A percentile compares a stretch with the other conserved stretches of the same genome.
These are phyloP conservation scores for Rhodomyrtus tomentosa DNA, from an alignment of 345 rosid species.

Conservation along the genomic window DNA sequence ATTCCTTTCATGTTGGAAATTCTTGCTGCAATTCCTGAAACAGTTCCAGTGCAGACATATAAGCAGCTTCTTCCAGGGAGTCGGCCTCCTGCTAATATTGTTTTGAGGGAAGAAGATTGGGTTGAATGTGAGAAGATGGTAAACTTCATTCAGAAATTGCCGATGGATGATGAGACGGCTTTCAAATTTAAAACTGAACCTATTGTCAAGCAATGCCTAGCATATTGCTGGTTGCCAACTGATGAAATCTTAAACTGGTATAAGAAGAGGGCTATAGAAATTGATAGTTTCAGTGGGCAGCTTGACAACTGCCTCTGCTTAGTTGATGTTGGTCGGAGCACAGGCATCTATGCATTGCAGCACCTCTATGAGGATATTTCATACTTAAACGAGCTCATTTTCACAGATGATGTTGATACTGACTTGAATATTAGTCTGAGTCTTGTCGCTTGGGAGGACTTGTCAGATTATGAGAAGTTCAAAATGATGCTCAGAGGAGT, in stretches of 20 bases:
- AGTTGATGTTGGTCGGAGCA: conserved; percentile 66
- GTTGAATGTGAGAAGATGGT: conserved; percentile 86
- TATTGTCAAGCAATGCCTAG: conserved; percentile 44
- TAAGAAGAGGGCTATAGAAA: conserved; percentile 74
- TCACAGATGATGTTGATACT: conserved; percentile 40
- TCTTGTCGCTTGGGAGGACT: conserved; percentile 69
- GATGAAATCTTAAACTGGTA: conserved; percentile 69
- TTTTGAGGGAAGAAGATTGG: conserved; percentile 94
- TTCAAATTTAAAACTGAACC: conserved; percentile 62
- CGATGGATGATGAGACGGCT: conserved; percentile 33
- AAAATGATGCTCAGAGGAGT: conserved; percentile 61
- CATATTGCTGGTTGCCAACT: conserved; percentile 63
- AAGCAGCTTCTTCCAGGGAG: conserved; percentile 93
- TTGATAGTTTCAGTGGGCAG: conserved; percentile 82
- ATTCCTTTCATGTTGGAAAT: conserved; percentile 52
- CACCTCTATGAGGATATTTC: conserved; percentile 64
- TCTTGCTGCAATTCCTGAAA: conserved; percentile 83
- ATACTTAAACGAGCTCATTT: conserved; percentile 66
- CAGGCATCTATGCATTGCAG: conserved; percentile 60
- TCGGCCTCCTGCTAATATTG: conserved; percentile 47
- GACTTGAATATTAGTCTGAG: conserved; percentile 43
- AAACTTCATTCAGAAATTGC: conserved; percentile 39
- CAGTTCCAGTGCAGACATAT: conserved; percentile 76
- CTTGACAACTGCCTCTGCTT: conserved; percentile 75
- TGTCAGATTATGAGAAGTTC: conserved; percentile 80